Conservation (phyloP, 352 stramenopile genomes). For the Pythium dissotocum region DNA sequence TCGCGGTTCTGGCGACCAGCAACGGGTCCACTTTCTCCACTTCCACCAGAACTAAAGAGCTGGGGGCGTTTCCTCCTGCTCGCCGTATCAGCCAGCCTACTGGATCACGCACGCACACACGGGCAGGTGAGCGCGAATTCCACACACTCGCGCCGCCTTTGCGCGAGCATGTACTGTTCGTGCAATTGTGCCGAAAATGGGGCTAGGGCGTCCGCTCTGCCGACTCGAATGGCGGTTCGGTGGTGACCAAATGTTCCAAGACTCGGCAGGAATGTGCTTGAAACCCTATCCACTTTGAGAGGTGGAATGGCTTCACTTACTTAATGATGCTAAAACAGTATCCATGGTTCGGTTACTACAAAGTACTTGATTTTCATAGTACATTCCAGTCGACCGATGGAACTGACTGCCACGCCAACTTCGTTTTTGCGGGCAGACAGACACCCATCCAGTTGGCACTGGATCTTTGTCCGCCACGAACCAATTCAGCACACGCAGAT, state of each 20-base stretch:
- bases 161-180: conserved; percentile 5
- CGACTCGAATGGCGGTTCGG: conserved; percentile 1
- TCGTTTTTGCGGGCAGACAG: neutral
- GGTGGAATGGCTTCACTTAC: neutral
- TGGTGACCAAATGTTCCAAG: conserved; percentile 7
- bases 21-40: neutral
- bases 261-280: neutral
- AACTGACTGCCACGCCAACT: neutral
- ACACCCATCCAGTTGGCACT: neutral
- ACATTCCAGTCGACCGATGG: neutral
- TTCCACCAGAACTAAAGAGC: neutral
- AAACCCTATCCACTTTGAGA: conserved; percentile 8
- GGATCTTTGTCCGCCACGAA: neutral
- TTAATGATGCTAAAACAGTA: conserved; percentile 7
- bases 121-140: neutral
- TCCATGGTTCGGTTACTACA: neutral
- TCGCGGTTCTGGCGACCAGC: neutral
- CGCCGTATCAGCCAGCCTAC: conserved; percentile 1
- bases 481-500: too few relatives aligned
- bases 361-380: neutral
- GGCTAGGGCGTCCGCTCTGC: conserved; percentile 10
- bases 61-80: conserved; percentile 1
- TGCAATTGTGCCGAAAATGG: conserved; percentile 12
- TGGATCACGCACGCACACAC: neutral
- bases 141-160: neutral